Evolutionary conservation across 2,329 filamentous ascomycete genomes (phyloP), one percentile per base, ranked within the genome.

Genomic region (Aplosporella prunicola): DNA sequence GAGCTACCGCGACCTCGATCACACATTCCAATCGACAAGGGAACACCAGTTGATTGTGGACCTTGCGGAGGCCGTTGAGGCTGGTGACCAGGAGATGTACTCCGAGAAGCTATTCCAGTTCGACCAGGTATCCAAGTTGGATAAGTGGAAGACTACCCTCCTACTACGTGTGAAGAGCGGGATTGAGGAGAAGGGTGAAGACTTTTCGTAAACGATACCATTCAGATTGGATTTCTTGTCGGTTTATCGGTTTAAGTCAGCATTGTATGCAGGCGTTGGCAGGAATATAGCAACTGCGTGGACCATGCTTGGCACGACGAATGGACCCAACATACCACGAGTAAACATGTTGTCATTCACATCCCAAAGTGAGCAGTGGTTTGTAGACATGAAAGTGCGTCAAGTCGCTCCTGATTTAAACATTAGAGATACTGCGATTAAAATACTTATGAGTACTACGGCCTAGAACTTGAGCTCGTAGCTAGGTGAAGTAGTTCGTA

Each of bases 91-190:
- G 58, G 86, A 94, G 51, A 69, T 72, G 43, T 96, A 93, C 53
- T 76, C 81, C 15, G 85, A 93, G 55, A 87, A 52, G 51, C 62
- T 93, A 45, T 93, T 82, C 68, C 79, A 89, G 58, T 96, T 77
- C 56, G 87, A 95, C 59, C 84, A 93, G 66, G 71, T 94, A 66
- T 91, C 80, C 66, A 91, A 91, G 69, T 66, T 96, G 53, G 88
- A 95, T 57, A 91, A 89, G 68, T 96, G 89, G 89, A 94, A 95
- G 80, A 94, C 84, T 34, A 84, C 81, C 20, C 67, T 94, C 41
- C 62, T 94, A 45, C 66, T 93, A 53, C 75, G 78, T 49, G 73
- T 95, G 52, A 95, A 95, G 78, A 79, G 80, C 51, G 71, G 71
- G 37, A 93, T 94, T 51, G 81, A 89, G 63, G 72, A 77, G 54